phyloP scores from a whole-genome alignment of 202 grass and related monocot genomes.

The Panicum virgatum region DNA sequence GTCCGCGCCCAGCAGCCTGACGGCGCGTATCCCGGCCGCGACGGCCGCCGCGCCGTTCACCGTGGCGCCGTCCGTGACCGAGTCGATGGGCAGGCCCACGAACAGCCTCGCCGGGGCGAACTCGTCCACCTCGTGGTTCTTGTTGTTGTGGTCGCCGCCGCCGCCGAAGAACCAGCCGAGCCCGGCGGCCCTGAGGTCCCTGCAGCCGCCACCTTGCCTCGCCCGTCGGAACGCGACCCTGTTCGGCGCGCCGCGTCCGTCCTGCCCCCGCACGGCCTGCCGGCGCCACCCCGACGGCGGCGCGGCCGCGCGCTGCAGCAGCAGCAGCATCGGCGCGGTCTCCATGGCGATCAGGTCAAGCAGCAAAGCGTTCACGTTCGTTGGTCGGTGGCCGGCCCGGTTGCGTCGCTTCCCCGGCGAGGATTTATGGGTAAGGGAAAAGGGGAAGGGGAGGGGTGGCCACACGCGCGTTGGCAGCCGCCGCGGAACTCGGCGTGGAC shows the following conservation, averaged over 20 bases:
- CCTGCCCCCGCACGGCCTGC: background rate
- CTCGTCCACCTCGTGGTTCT: slow-evolving; percentile 37
- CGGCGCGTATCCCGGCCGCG: slow-evolving; percentile 60
- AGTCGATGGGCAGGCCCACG: slow-evolving; percentile 74
- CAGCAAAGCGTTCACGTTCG: background rate
- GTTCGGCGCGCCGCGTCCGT: background rate
- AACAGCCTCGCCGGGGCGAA: slow-evolving; percentile 43
- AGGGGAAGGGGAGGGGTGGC: background rate
- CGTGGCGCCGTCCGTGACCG: slow-evolving; percentile 41
- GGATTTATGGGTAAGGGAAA: slow-evolving; percentile 12
- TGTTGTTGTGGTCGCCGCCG: slow-evolving; percentile 27
- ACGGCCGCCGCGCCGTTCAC: slow-evolving; percentile 64
- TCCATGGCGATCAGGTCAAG: slow-evolving; percentile 20
- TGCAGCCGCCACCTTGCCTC: background rate
- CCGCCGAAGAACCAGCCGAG: slow-evolving; percentile 24
- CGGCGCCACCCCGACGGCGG: background rate
- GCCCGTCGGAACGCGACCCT: slow-evolving; percentile 4
- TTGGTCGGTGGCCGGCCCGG: background rate
- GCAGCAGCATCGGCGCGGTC: background rate
- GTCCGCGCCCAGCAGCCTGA: slow-evolving; percentile 63
- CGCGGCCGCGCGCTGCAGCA: background rate
- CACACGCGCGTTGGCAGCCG: slow-evolving; percentile 11
- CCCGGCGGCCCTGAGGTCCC: slow-evolving; percentile 15
- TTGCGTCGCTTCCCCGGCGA: background rate
- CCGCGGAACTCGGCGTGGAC: slow-evolving; percentile 22